Conservation (phyloP, 2,329 filamentous ascomycete species). For the Boeremia exigua region DNA sequence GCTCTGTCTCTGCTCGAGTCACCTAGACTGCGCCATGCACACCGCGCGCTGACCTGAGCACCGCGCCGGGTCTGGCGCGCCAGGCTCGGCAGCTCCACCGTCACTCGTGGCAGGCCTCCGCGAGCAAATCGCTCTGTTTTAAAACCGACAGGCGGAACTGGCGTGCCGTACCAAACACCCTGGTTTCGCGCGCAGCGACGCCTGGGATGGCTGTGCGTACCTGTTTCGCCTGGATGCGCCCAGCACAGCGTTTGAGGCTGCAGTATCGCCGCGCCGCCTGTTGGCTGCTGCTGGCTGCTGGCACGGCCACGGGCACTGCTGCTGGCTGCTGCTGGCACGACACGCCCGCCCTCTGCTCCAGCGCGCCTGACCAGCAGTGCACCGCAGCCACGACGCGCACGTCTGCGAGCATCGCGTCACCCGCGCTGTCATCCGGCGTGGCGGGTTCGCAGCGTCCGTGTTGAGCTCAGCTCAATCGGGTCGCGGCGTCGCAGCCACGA, state of each 20-base stretch:
- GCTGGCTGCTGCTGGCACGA: too few species aligned
- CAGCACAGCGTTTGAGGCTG: slow-evolving; percentile 6
- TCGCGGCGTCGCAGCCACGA: slow-evolving; percentile 20
- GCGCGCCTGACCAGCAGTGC: slow-evolving; percentile 20
- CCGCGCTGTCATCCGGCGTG: slow-evolving; percentile 40
- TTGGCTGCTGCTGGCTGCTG: too few species aligned
- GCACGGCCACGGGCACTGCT: too few species aligned
- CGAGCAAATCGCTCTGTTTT: slow-evolving; percentile 41
- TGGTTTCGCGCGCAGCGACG: slow-evolving; percentile 14
- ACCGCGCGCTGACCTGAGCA: slow-evolving; percentile 31
- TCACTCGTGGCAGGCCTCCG: slow-evolving; percentile 36
- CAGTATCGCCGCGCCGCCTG: slow-evolving; percentile 23
- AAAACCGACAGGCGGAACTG: slow-evolving; percentile 40
- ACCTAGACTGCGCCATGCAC: slow-evolving; percentile 24
- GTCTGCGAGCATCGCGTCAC: slow-evolving; percentile 34
- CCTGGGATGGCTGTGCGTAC: slow-evolving; percentile 36
- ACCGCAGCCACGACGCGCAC: slow-evolving; percentile 17
- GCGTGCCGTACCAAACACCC: slow-evolving; percentile 35
- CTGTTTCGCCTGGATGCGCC: slow-evolving; percentile 33
- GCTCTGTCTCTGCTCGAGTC: slow-evolving; percentile 17
- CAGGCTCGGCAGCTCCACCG: slow-evolving; percentile 32
- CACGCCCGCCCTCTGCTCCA: neutral
- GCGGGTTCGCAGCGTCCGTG: slow-evolving; percentile 33
- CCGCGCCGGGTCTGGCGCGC: slow-evolving; percentile 33
- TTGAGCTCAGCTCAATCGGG: slow-evolving; percentile 37